Conservation (phyloP, 164 flowering plant genomes). For the Houttuynia cordata region DNA sequence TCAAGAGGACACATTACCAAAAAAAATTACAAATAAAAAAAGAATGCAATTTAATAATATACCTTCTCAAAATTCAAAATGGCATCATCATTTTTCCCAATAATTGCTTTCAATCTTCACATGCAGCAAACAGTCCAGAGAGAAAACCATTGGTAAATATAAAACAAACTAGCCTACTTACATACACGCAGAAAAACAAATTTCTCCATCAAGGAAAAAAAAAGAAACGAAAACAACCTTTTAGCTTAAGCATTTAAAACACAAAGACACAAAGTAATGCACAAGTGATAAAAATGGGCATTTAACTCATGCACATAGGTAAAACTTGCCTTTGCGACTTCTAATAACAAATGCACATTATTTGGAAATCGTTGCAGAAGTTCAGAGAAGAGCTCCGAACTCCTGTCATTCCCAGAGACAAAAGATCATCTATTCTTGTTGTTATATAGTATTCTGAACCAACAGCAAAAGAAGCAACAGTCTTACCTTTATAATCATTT, state of each 20-base stretch:
- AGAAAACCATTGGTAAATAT: neutral
- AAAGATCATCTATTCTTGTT: neutral
- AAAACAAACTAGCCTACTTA: neutral
- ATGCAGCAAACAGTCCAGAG: neutral
- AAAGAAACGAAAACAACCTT: too few relatives aligned
- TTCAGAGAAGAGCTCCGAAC: slow-evolving; percentile 64
- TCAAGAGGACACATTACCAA: slow-evolving; percentile 3
- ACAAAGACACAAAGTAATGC: neutral
- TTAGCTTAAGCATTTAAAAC: too few relatives aligned
- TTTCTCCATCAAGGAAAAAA: too few relatives aligned
- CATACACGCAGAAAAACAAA: neutral
- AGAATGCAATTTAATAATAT: neutral
- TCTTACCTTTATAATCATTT: slow-evolving; percentile 85
- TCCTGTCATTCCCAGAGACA: slow-evolving; percentile 38
- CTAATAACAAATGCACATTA: slow-evolving; percentile 73
- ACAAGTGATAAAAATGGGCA: neutral
- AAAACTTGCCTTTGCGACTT: slow-evolving; percentile 74
- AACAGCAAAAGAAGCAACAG: neutral
- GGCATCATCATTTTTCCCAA: slow-evolving; percentile 83
- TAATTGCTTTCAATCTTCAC: slow-evolving; percentile 85
- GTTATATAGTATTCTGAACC: neutral
- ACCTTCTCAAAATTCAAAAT: slow-evolving; percentile 93
- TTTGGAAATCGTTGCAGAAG: slow-evolving; percentile 86
- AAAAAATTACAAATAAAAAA: neutral
- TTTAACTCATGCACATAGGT: neutral